phyloP scores from a whole-genome alignment of 2,329 filamentous ascomycete genomes.

The Hyphodiscus sp. region DNA sequence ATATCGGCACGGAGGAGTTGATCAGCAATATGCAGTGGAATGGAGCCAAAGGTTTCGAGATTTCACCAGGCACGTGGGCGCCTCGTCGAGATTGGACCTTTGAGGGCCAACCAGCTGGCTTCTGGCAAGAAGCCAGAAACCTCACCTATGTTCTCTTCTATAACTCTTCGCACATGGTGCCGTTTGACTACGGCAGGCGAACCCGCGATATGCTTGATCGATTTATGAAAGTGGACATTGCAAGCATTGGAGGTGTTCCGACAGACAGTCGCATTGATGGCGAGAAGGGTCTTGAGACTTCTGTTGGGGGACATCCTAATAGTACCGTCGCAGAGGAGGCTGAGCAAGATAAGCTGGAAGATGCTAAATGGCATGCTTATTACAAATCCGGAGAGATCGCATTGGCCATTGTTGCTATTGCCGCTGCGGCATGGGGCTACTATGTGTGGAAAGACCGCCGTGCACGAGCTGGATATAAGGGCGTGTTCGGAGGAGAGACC shows the following conservation, averaged over 20 bases:
- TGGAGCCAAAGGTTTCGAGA: conserved; percentile 84
- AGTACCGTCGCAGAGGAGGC: conserved; percentile 57
- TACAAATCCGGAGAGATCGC: conserved; percentile 65
- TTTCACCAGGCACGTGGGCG: conserved; percentile 79
- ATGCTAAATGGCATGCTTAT: conserved; percentile 65
- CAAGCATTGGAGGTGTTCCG: conserved; percentile 69
- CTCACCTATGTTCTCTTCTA: conserved; percentile 93
- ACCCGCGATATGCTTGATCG: conserved; percentile 95
- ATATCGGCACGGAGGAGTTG: conserved; percentile 84
- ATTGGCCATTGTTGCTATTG: conserved; percentile 59
- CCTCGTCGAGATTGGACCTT: conserved; percentile 94
- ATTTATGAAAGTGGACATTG: conserved; percentile 90
- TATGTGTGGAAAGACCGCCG: conserved; percentile 59
- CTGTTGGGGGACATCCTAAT: conserved; percentile 62
- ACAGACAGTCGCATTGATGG: conserved; percentile 64
- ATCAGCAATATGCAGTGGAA: conserved; percentile 92
- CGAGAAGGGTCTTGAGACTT: conserved; percentile 59
- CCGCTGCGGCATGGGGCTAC: conserved; percentile 55
- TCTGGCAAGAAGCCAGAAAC: conserved; percentile 93
- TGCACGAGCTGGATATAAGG: conserved; percentile 48
- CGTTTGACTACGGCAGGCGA: conserved; percentile 82
- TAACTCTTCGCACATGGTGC: conserved; percentile 97
- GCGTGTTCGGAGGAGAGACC: conserved; percentile 27
- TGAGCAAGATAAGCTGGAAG: conserved; percentile 55
- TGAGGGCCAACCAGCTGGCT: conserved; percentile 78